These are phyloP conservation scores for Ustanciosporium gigantosporum DNA, from an alignment of 1,284 basidiomycete species.

Conservation along the genomic window DNA sequence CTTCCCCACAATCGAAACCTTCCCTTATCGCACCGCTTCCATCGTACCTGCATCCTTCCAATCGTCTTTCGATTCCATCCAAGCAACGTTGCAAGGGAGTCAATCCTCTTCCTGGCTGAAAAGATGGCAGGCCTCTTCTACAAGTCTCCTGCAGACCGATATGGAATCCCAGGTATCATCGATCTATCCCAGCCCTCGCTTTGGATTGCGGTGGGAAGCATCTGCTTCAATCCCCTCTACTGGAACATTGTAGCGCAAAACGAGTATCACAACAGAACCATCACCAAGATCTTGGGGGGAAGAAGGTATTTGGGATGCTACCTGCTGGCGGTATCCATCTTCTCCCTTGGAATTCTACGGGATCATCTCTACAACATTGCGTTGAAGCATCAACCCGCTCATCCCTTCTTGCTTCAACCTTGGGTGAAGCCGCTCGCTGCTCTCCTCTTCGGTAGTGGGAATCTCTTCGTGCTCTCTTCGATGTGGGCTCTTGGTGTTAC, in stretches of 20 bases:
- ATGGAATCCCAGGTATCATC: constrained; percentile 41
- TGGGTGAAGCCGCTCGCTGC: constrained; percentile 70
- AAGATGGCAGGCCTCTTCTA: constrained; percentile 19
- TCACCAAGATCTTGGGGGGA: constrained; percentile 54
- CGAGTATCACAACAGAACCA: constrained; percentile 63
- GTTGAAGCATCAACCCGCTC: constrained; percentile 71
- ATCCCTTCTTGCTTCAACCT: constrained; percentile 66
- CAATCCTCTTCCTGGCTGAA: too few species aligned
- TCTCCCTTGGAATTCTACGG: constrained; percentile 35
- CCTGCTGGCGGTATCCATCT: constrained; percentile 78
- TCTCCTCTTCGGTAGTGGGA: constrained; percentile 68
- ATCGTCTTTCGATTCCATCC: background rate
- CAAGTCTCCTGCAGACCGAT: constrained; percentile 8
- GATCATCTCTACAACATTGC: constrained; percentile 69
- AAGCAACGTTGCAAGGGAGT: too few species aligned
- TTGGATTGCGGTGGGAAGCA: constrained; percentile 48
- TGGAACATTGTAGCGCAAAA: constrained; percentile 95
- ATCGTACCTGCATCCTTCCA: background rate
- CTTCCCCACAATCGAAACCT: too few species aligned
- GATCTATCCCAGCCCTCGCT: constrained; percentile 48
- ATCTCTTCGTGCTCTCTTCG: constrained; percentile 72
- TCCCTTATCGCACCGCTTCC: too few species aligned
- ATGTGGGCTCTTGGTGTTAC: constrained; percentile 91
- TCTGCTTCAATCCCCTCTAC: constrained; percentile 81
- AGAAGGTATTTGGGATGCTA: constrained; percentile 75